A percentile compares a stretch with the other conserved stretches of the same genome.
These are phyloP conservation scores for Colletotrichum sp. DNA, from an alignment of 2,329 filamentous ascomycete species.

Conservation along the genomic window DNA sequence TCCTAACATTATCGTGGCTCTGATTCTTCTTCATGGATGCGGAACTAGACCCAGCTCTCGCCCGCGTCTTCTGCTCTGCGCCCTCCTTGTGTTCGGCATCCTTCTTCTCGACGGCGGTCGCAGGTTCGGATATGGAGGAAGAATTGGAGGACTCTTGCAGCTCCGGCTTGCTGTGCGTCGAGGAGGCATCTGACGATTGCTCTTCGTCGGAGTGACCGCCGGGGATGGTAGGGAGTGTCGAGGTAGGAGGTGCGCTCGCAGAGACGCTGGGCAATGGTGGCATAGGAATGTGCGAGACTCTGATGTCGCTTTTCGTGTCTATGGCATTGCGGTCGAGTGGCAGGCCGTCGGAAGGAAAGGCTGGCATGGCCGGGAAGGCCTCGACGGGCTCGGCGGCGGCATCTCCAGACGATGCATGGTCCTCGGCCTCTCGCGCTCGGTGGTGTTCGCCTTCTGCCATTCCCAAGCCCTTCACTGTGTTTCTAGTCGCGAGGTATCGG, in stretches of 20 bases:
- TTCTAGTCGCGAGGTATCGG: not conserved
- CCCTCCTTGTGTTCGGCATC: not conserved
- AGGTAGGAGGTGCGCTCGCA: conserved; percentile 18
- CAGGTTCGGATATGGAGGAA: conserved; percentile 13
- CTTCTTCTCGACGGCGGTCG: not conserved
- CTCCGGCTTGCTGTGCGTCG: conserved; percentile 12
- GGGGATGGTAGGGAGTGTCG: conserved; percentile 17
- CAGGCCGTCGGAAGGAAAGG: not conserved
- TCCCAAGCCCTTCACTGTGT: conserved; percentile 17
- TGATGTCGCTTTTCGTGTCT: conserved; percentile 8
- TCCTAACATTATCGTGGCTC: conserved; percentile 51
- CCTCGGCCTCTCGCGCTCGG: not conserved
- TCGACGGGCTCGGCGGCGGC: not conserved
- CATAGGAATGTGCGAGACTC: conserved; percentile 14
- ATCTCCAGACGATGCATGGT: not conserved
- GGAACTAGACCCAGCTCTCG: conserved; percentile 11
- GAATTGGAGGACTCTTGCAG: not conserved
- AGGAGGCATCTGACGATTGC: conserved; percentile 18
- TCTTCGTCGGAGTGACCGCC: conserved; percentile 21
- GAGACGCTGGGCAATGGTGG: conserved; percentile 10
- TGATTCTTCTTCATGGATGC: conserved; percentile 25
- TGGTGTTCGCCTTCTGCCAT: conserved; percentile 8
- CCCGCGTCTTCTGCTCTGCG: not conserved
- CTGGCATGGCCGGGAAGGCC: conserved; percentile 12
- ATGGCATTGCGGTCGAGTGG: not conserved